phyloP scores from a whole-genome alignment of 257 asterid genomes.

The Capsicum chinense region DNA sequence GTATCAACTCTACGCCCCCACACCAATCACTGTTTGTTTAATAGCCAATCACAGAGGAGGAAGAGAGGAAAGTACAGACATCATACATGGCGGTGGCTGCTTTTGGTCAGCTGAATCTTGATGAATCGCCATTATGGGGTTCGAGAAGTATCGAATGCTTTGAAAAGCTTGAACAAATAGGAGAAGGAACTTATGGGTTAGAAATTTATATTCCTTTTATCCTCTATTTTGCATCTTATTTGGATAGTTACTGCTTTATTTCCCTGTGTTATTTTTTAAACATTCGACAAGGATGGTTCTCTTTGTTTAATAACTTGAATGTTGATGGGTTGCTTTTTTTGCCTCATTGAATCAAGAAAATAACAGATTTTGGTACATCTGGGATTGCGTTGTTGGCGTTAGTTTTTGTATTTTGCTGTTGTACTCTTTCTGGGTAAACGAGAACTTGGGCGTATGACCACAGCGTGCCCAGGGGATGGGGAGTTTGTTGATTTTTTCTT shows the following conservation, averaged over 20 bases:
- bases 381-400: background rate
- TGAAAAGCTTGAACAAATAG: conserved; percentile 93
- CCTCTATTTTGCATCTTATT: background rate
- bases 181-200: conserved; percentile 98
- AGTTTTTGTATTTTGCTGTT: background rate
- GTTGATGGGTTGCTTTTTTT: background rate
- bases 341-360: background rate
- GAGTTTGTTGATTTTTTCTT: background rate
- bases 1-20: background rate
- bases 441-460: background rate
- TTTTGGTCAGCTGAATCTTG: conserved; percentile 67
- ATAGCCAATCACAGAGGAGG: background rate
- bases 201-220: background rate
- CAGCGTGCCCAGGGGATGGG: background rate
- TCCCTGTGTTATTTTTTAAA: background rate
- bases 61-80: conserved; percentile 12
- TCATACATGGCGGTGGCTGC: conserved; percentile 56
- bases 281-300: background rate
- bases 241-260: background rate
- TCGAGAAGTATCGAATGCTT: conserved; percentile 95
- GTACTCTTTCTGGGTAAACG: background rate
- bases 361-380: conserved; percentile 15
- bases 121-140: conserved; percentile 91
- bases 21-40: background rate
- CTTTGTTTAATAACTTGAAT: background rate